A percentile compares a stretch with the other conserved stretches of the same genome.
Conservation (phyloP, 257 asterid genomes). For the Capsicum pubescens region DNA sequence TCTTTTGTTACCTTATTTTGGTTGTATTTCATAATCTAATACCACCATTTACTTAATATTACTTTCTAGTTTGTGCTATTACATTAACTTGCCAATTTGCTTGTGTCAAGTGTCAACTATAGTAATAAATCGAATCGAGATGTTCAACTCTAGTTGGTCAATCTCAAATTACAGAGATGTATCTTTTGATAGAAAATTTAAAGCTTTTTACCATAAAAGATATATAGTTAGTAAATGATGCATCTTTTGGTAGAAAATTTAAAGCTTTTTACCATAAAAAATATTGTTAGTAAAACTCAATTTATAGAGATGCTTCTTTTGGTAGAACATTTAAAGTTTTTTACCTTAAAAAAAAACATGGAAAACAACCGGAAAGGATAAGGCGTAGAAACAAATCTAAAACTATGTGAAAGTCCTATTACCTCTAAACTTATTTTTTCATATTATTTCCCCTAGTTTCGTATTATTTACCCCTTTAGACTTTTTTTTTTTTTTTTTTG, state of each 20-base stretch:
- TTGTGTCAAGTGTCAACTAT: constrained; percentile 4
- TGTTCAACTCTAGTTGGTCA: background rate
- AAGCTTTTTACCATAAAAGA: background rate
- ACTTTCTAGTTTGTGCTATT: background rate
- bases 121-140: background rate
- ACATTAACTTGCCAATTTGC: background rate
- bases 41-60: no score
- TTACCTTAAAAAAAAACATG: background rate
- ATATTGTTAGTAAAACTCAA: background rate
- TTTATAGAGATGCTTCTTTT: background rate
- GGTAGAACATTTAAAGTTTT: background rate
- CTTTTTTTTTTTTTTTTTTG: background rate
- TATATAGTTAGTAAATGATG: background rate
- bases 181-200: background rate
- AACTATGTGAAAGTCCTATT: background rate
- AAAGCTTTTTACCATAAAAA: no score
- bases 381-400: background rate
- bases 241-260: no score
- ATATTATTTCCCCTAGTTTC: background rate
- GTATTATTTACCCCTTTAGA: background rate
- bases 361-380: background rate
- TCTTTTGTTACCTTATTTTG: background rate
- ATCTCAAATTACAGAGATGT: background rate
- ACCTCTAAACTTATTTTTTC: background rate
- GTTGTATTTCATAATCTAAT: no score